phyloP scores from a whole-genome alignment of 345 rosid species.

The Brassica carinata region DNA sequence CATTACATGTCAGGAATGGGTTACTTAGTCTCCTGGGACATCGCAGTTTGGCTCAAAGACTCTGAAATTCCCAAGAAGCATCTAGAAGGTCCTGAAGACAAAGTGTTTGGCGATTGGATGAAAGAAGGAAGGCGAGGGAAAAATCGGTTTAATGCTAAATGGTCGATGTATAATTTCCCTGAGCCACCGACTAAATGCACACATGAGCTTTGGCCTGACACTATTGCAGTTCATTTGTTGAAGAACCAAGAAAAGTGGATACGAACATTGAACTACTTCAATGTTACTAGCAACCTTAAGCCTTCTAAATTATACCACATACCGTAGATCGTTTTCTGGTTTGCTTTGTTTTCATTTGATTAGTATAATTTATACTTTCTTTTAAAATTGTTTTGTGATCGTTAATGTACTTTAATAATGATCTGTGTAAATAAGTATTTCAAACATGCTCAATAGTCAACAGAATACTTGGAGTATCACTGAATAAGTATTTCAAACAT shows the following conservation, averaged over 20 bases:
- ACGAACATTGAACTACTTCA: slow-evolving; percentile 61
- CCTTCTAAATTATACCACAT: slow-evolving; percentile 88
- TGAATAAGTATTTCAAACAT: not conserved
- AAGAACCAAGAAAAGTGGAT: slow-evolving; percentile 87
- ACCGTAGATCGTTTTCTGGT: slow-evolving; percentile 30
- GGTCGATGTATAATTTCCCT: slow-evolving; percentile 84
- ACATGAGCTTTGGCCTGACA: slow-evolving; percentile 81
- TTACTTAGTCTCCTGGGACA: slow-evolving; percentile 82
- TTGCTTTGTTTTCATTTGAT: not conserved
- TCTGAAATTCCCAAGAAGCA: slow-evolving; percentile 73
- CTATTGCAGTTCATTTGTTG: slow-evolving; percentile 73
- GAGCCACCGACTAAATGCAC: slow-evolving; percentile 63
- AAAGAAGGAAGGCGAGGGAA: slow-evolving; percentile 65
- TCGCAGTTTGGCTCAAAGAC: slow-evolving; percentile 78
- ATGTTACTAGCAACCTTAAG: slow-evolving; percentile 66
- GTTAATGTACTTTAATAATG: not conserved
- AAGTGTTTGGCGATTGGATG: slow-evolving; percentile 74
- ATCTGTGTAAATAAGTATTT: not conserved
- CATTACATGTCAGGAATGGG: slow-evolving; percentile 97
- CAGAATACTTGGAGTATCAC: not conserved
- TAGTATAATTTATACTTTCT: slow-evolving; percentile 1
- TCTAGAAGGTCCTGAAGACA: slow-evolving; percentile 75
- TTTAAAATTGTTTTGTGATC: slow-evolving; percentile 9
- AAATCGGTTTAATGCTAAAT: slow-evolving; percentile 73
- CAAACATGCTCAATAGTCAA: slow-evolving; percentile 10